Percentiles rank a stretch among this genome's conserved stretches.
phyloP scores from a whole-genome alignment of 495 filamentous ascomycete genomes.

The Cercophora newfieldiana region DNA sequence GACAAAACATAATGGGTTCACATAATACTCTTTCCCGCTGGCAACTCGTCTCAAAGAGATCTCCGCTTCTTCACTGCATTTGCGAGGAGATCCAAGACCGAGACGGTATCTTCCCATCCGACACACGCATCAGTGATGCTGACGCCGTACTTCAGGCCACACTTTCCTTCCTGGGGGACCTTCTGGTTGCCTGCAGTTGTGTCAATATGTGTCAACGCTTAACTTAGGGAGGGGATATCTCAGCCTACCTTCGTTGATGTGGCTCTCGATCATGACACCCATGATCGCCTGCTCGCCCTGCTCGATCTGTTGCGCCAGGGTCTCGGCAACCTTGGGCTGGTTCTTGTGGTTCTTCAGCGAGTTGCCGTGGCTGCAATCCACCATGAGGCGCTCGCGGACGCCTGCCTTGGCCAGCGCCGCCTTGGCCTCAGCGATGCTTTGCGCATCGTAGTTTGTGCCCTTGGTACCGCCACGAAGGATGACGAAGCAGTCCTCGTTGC shows the following conservation, averaged over 20 bases:
- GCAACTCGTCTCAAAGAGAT: conserved; percentile 41
- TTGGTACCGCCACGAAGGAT: conserved; percentile 92
- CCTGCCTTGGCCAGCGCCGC: conserved; percentile 33
- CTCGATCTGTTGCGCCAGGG: conserved; percentile 79
- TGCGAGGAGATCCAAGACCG: conserved; percentile 75
- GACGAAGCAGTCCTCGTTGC: conserved; percentile 98
- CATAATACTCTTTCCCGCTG: no score
- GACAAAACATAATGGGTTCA: no score
- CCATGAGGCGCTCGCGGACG: conserved; percentile 75
- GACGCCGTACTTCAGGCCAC: conserved; percentile 88
- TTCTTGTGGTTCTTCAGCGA: conserved; percentile 95
- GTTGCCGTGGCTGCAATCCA: conserved; percentile 98
- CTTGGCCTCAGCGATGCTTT: conserved; percentile 63
- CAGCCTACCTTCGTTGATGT: conserved; percentile 82
- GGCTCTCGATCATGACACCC: conserved; percentile 98
- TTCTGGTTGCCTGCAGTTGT: conserved; percentile 73
- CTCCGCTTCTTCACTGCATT: conserved; percentile 73
- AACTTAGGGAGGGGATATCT: background rate
- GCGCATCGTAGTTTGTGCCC: conserved; percentile 90
- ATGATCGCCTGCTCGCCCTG: conserved; percentile 85
- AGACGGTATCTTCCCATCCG: conserved; percentile 88
- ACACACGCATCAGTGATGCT: conserved; percentile 99
- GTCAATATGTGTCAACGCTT: conserved; percentile 19
- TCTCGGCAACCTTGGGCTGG: conserved; percentile 89
- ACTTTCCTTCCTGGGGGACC: conserved; percentile 84